Evolutionary conservation across 2,329 filamentous ascomycete genomes (phyloP), one percentile per base, ranked within the genome.

Genomic region (Monilinia fructicola): DNA sequence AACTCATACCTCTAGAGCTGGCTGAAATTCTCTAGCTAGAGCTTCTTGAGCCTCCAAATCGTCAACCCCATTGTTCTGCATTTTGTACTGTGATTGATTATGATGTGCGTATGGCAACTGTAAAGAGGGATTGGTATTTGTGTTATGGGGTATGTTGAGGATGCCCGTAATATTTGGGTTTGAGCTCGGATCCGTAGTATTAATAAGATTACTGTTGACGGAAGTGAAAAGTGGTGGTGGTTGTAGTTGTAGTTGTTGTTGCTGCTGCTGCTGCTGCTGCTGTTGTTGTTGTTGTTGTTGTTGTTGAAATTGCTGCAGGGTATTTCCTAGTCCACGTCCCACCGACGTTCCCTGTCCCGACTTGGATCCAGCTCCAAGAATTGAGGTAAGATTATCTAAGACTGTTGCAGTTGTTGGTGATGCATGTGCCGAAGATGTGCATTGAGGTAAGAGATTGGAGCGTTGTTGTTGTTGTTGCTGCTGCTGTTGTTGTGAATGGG

Each of bases 11-110:
- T 84, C 78, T 53, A 85, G 77, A n/a, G 82, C 78, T 9, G 85
- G 85, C 68, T 84, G 82, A 74, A 86, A 89, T 50, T 85, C 82
- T 66, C 83, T 79, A 12, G 86, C 86, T 40, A 86, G 82, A 56
- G 83, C 84, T 76, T 88, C 84, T 76, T 89, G 86, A 63, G 85
- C 85, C 14, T 73, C 74, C 54, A 77, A 42, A 64, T 76, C 74
- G 53, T 67, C 67, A 44, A 67, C 46, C 18, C 62, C 64, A 23
- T 48, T 31, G 14, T 42, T 63, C 40, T 62, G 68, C 74, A 75
- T 76, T 55, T 71, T 75, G 69, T 55, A 69, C 53, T 65, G 62
- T 44, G 64, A 70, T n/a, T 66, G 65, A 58, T 67, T 61, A 21
- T 56, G 56, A 54, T 61, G 40, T 56, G 63, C 56, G 40, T 60